Evolutionary conservation across 768 basidiomycete genomes (phyloP).

Genomic region (Lentinus tigrinus): DNA sequence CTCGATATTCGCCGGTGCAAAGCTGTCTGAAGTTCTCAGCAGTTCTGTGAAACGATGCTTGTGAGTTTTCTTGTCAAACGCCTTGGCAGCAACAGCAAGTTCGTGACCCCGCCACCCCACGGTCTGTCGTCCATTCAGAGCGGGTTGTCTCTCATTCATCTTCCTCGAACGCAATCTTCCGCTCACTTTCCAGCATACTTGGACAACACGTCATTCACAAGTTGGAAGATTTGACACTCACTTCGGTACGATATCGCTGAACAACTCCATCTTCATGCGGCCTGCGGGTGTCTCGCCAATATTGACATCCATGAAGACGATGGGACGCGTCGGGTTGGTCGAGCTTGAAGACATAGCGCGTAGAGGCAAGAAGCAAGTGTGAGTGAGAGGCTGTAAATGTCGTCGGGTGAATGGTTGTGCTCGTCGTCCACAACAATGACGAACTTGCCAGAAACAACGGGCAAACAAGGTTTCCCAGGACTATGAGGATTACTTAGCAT

Average conservation of each 20-base stretch:
- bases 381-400: neutral
- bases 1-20: conserved; percentile 94
- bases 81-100: too few species aligned
- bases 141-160: too few species aligned
- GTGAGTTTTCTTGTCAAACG: neutral
- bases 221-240: too few species aligned
- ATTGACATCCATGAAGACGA: conserved; percentile 96
- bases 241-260: conserved; percentile 95
- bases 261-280: conserved; percentile 95
- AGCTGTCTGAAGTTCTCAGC: conserved; percentile 98
- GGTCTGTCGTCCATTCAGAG: too few species aligned
- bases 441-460: conserved; percentile 8
- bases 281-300: conserved; percentile 97
- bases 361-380: too few species aligned
- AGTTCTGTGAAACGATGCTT: conserved; percentile 53
- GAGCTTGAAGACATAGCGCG: conserved; percentile 43
- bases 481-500: too few species aligned
- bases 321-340: conserved; percentile 49
- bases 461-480: too few species aligned
- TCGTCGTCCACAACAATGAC: conserved; percentile 1
- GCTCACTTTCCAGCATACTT: too few species aligned
- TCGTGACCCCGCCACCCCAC: too few species aligned
- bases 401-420: conserved; percentile 1
- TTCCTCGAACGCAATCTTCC: too few species aligned
- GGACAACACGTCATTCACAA: too few species aligned